Base-by-base conservation (phyloP, 169 alveolate genomes). In the Eimeria zaria region DNA sequence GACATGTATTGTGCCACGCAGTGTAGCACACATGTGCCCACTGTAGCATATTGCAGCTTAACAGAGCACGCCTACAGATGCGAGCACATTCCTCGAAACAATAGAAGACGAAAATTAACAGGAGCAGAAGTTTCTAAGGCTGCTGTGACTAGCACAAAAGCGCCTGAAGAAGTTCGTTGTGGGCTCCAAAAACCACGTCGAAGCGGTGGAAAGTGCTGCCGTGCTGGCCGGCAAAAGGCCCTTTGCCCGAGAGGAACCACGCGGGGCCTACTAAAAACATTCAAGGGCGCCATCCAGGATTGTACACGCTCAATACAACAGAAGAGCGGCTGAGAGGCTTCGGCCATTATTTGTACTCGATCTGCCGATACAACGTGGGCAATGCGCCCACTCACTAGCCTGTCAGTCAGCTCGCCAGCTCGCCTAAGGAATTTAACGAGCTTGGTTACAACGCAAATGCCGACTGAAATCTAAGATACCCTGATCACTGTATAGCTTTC, bases 381-480 rank as follows among this genome's bases (percentile, higher is more conserved):
- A 36, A 69, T 16, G 51, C 18, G 51, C 80, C n/a, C 48, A 27
- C 11, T 12, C 80, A n/a, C 11, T 36, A 14, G 39, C 76, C 76
- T n/a, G n/a, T n/a, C n/a, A n/a, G n/a, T n/a, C n/a, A 3, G 76
- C 76, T 67, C 39, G 80, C 80, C 80, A 69, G 80, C 80, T 33
- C 11, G 80, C 80, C 80, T 69, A n/a, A 27, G 80, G 48, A 20
- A 30, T 9, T 36, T 69, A 3, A 69, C n/a, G 36, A 69, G 27
- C 5, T 46, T n/a, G 46, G 80, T 36, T 14, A 51, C 74, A 30
- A 69, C 51, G 36, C 46, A 7, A 33, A 36, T 7, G 51, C 24
- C n/a, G n/a, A 24, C 51, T 46, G 80, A 69, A 11, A 12, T 51
- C 46, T 2, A 69, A 69, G 80, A 30, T 69, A 33, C 24, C 51